A percentile compares a stretch with the other conserved stretches of the same genome.
Evolutionary conservation across 2,329 filamentous ascomycete genomes (phyloP).

Genomic region (Fusarium coicis): DNA sequence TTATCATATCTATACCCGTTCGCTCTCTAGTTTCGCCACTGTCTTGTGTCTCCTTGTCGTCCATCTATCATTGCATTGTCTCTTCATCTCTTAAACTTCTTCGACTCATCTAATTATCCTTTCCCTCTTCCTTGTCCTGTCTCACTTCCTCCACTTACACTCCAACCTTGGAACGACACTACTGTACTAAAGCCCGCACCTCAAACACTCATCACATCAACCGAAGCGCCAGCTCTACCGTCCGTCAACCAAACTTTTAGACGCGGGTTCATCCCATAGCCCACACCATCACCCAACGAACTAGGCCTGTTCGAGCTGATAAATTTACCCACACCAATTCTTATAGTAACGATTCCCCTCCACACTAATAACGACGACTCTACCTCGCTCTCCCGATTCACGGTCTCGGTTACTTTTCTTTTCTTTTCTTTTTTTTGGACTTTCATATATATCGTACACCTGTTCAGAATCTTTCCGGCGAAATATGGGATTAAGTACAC

Average conservation of each 20-base stretch:
- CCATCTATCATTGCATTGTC: background rate
- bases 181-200: slow-evolving; percentile 23
- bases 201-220: slow-evolving; percentile 36
- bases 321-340: slow-evolving; percentile 41
- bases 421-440: slow-evolving; percentile 3
- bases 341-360: slow-evolving; percentile 26
- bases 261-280: slow-evolving; percentile 39
- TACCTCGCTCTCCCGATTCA: slow-evolving; percentile 34
- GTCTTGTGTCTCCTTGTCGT: background rate
- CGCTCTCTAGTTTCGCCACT: slow-evolving; percentile 35
- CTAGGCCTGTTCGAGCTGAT: slow-evolving; percentile 41
- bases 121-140: slow-evolving; percentile 1
- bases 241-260: slow-evolving; percentile 30
- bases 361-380: slow-evolving; percentile 45
- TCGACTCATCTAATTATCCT: slow-evolving; percentile 9
- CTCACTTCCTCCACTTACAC: slow-evolving; percentile 31
- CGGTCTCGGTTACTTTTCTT: slow-evolving; percentile 18
- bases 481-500: slow-evolving; percentile 38
- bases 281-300: slow-evolving; percentile 41
- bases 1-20: slow-evolving; percentile 27
- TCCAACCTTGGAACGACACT: slow-evolving; percentile 24
- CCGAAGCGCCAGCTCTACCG: slow-evolving; percentile 34
- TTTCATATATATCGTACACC: slow-evolving; percentile 31
- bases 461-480: slow-evolving; percentile 1
- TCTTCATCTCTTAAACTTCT: background rate